phyloP scores from a whole-genome alignment of 2,329 filamentous ascomycete species.

The Verticillium nubilum region DNA sequence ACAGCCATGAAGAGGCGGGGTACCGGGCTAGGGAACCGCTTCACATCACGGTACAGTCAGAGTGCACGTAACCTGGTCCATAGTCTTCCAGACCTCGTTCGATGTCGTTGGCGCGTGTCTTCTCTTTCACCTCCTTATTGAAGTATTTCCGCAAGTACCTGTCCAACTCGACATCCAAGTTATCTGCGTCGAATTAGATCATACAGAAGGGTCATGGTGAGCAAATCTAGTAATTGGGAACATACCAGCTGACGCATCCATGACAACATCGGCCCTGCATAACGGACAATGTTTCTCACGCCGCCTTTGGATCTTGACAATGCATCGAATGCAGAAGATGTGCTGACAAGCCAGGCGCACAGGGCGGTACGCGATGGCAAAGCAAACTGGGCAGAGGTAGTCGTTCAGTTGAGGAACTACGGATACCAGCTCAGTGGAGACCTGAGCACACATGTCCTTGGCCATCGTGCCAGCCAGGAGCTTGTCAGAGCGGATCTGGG shows the following conservation, averaged over 20 bases:
- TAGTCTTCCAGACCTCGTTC: conserved; percentile 70
- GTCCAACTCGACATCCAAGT: conserved; percentile 63
- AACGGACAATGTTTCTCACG: conserved; percentile 67
- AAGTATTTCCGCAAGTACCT: conserved; percentile 73
- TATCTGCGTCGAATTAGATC: conserved; percentile 39
- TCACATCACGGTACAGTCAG: conserved; percentile 57
- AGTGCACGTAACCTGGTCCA: conserved; percentile 57
- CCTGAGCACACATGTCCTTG: conserved; percentile 68
- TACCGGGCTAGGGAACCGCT: background rate
- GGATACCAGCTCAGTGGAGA: conserved; percentile 66
- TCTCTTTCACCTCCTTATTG: conserved; percentile 61
- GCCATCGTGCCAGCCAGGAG: conserved; percentile 64
- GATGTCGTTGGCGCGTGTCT: conserved; percentile 65
- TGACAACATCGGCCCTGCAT: conserved; percentile 66
- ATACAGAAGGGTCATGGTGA: too few relatives aligned
- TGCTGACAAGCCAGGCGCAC: conserved; percentile 72
- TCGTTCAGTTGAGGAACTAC: conserved; percentile 79
- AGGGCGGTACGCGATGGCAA: conserved; percentile 73
- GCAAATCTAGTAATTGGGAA: too few relatives aligned
- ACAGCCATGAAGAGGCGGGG: background rate
- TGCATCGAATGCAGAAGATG: conserved; percentile 77
- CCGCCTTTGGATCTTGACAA: conserved; percentile 72
- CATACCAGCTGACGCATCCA: conserved; percentile 62
- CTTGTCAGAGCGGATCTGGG: conserved; percentile 50
- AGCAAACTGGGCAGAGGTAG: conserved; percentile 77